Evolutionary conservation across 352 stramenopile species (phyloP).

Genomic region (Pythium volutum): DNA sequence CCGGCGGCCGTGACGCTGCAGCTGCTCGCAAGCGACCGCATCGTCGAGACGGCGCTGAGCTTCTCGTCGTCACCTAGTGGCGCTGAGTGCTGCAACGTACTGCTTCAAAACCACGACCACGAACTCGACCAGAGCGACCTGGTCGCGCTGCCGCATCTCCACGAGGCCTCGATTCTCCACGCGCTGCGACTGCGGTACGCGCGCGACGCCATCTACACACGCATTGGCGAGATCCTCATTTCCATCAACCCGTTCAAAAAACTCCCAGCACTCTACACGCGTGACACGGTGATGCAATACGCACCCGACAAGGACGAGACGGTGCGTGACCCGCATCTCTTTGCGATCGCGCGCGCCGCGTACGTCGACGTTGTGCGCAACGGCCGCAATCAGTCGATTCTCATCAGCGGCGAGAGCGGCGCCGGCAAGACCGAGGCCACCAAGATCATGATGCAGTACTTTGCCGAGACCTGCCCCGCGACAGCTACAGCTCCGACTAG

Average conservation of each 20-base stretch:
- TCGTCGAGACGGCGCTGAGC: slow-evolving; percentile 36
- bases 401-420: slow-evolving; percentile 85
- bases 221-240: slow-evolving; percentile 83
- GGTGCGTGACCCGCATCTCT: slow-evolving; percentile 65
- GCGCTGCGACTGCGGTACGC: slow-evolving; percentile 73
- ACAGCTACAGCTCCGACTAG: background rate
- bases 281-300: slow-evolving; percentile 47
- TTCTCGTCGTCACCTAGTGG: slow-evolving; percentile 24
- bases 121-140: slow-evolving; percentile 75
- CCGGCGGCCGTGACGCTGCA: slow-evolving; percentile 8
- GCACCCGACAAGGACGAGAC: slow-evolving; percentile 28
- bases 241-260: slow-evolving; percentile 86
- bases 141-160: slow-evolving; percentile 77
- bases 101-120: slow-evolving; percentile 61
- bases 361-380: slow-evolving; percentile 75
- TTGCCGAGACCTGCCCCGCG: slow-evolving; percentile 63
- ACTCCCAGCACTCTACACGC: slow-evolving; percentile 65
- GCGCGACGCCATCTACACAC: slow-evolving; percentile 84
- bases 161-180: slow-evolving; percentile 83
- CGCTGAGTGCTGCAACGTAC: slow-evolving; percentile 64
- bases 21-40: slow-evolving; percentile 5
- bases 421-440: slow-evolving; percentile 88
- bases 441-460: slow-evolving; percentile 91
- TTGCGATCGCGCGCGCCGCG: slow-evolving; percentile 63
- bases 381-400: slow-evolving; percentile 69